Conservation (phyloP, 768 basidiomycete genomes). For the Cystofilobasidium ferigula region DNA sequence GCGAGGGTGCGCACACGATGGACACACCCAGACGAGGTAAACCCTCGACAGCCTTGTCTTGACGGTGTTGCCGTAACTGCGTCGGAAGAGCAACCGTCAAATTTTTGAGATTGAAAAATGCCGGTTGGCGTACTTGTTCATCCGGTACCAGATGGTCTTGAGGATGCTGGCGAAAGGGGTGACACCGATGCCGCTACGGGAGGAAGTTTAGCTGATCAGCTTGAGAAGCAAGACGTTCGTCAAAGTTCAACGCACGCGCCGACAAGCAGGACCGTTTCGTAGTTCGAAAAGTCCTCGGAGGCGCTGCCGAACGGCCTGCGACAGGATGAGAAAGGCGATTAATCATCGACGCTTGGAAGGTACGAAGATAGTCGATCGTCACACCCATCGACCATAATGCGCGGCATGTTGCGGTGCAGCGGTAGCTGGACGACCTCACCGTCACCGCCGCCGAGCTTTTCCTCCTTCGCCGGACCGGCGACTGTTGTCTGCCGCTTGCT, state of each 20-base stretch:
- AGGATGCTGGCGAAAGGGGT: constrained; percentile 85
- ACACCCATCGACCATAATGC: constrained; percentile 78
- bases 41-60: constrained; percentile 77
- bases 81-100: background rate
- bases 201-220: constrained; percentile 40
- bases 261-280: constrained; percentile 24
- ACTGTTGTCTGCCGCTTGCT: background rate
- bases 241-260: constrained; percentile 10
- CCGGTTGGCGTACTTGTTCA: constrained; percentile 7
- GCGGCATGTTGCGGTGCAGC: constrained; percentile 63
- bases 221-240: background rate
- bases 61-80: constrained; percentile 51
- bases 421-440: constrained; percentile 51
- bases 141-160: constrained; percentile 44
- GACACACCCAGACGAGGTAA: constrained; percentile 61
- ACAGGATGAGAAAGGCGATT: background rate
- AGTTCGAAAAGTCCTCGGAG: constrained; percentile 76
- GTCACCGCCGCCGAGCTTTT: constrained; percentile 2
- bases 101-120: no score
- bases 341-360: no score
- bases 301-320: constrained; percentile 76
- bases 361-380: background rate
- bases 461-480: background rate
- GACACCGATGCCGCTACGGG: constrained; percentile 75
- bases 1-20: background rate